Percentiles rank a stretch among this genome's conserved stretches.
phyloP scores from a whole-genome alignment of 129 eudicot species.

The Calendula officinalis region DNA sequence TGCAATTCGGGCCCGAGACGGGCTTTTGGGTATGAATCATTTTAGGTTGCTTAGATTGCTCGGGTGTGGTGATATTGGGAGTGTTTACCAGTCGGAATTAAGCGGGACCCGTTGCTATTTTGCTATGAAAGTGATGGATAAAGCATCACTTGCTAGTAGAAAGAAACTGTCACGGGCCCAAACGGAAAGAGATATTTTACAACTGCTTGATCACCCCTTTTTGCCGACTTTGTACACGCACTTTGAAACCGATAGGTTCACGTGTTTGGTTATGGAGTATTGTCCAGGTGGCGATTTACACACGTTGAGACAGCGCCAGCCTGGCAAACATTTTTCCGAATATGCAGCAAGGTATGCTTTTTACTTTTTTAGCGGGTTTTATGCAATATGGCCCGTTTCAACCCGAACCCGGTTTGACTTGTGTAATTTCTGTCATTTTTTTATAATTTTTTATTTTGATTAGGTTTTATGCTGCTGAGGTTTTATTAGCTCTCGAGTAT shows the following conservation, averaged over 20 bases:
- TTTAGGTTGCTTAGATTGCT: constrained; percentile 66
- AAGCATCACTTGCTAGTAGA: constrained; percentile 82
- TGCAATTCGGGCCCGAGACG: constrained; percentile 69
- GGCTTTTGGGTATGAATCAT: constrained; percentile 91
- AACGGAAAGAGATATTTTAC: constrained; percentile 88
- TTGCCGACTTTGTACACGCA: constrained; percentile 91
- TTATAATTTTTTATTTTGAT: too few species aligned
- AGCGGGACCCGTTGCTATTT: constrained; percentile 87
- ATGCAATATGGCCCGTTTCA: too few species aligned
- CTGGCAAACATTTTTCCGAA: constrained; percentile 89
- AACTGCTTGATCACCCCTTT: constrained; percentile 90
- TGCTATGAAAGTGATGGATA: constrained; percentile 97
- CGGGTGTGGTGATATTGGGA: constrained; percentile 89
- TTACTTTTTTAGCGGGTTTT: not conserved
- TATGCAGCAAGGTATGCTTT: constrained; percentile 73
- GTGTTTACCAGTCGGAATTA: constrained; percentile 86
- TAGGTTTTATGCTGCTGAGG: constrained; percentile 98
- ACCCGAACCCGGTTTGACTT: too few species aligned
- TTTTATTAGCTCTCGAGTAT: constrained; percentile 84
- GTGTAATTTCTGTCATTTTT: too few species aligned
- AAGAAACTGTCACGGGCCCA: constrained; percentile 86
- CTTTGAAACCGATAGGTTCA: constrained; percentile 85
- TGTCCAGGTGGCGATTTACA: constrained; percentile 97
- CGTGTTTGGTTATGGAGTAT: constrained; percentile 93
- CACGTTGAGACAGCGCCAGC: constrained; percentile 88